Evolutionary conservation across 768 basidiomycete genomes (phyloP), one percentile per base, ranked within the genome.

Genomic region (Calocera viscosa): DNA sequence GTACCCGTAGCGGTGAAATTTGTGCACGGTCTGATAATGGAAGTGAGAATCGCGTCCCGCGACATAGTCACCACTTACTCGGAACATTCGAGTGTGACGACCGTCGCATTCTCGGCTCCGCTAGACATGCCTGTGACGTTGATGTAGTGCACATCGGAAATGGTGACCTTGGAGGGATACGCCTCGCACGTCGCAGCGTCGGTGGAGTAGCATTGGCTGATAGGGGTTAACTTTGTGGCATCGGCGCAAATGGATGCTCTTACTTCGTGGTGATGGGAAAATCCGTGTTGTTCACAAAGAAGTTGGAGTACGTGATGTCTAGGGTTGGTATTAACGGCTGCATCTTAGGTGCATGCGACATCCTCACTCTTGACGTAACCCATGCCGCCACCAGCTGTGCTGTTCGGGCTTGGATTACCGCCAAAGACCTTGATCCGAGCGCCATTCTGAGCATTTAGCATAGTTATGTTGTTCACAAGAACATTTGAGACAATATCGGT

Each of bases 351-450:
- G 40, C 7, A 67, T n/a, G 22, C 22, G 12, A 19, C 53, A 34
- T 8, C 65, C 41, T 68, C 68, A 60, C 75, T 80, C 75, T 69
- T 72, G 40, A 80, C 80, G 63, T 75, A 79, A 16, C 80, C 80
- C 1, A 72, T 73, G 14, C 81, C 81, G 34, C 81, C 81, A 26
- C 81, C 81, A 10, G 76, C 70, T 1, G 83, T 80, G 8, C 84
- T 84, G 39, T 81, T 79, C 2, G 86, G 84, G 32, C 85, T 83
- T 65, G 81, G 80, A 17, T 79, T 77, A 2, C 85, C 86, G 3
- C 84, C 85, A 78, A 81, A 88, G 0, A 84, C 82, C 73, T 88
- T 88, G 74, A 87, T 87, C 35, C 86, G 79, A 0, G 85, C 85
- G 0, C 86, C 86, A 69, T 87, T 87, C 71, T 84, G 78, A 11